These are phyloP conservation scores for Saccharomycopsis fibuligera DNA, from an alignment of 805 yeast genomes.

Conservation along the genomic window DNA sequence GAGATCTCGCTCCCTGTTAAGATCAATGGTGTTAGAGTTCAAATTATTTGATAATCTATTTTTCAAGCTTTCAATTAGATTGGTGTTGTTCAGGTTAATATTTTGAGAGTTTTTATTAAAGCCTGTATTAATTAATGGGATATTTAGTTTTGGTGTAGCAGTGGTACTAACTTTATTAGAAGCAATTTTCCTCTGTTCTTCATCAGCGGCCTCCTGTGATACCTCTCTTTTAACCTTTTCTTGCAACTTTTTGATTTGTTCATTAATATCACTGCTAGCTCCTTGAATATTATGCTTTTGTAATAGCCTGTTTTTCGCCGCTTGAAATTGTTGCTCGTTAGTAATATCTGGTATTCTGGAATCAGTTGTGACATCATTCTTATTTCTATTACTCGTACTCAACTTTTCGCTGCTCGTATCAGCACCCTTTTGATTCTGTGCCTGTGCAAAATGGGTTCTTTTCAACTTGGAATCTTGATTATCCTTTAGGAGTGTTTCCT, in stretches of 20 bases:
- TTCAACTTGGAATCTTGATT: conserved; percentile 14
- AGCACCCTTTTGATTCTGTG: background rate
- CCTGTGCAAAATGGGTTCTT: background rate
- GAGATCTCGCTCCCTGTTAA: background rate
- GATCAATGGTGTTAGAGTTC: background rate
- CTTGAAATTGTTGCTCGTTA: conserved; percentile 4
- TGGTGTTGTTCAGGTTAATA: background rate
- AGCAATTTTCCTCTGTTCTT: too few relatives aligned
- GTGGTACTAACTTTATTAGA: background rate
- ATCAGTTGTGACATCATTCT: background rate
- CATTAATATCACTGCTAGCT: conserved; percentile 2
- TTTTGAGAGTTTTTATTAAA: conserved; percentile 4
- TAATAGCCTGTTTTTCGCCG: background rate
- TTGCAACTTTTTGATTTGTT: conserved; percentile 10
- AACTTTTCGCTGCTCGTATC: background rate
- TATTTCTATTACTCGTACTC: background rate
- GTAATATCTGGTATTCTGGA: background rate
- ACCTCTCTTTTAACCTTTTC: conserved; percentile 6
- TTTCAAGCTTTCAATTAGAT: conserved; percentile 5
- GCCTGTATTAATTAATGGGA: conserved; percentile 18
- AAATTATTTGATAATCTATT: background rate
- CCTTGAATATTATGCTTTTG: conserved; percentile 1
- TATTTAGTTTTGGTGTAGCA: conserved; percentile 13
- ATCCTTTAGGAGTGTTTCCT: conserved; percentile 18
- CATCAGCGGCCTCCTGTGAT: background rate